phyloP scores from a whole-genome alignment of 2,329 filamentous ascomycete species.

The Calonectria leucothoes region DNA sequence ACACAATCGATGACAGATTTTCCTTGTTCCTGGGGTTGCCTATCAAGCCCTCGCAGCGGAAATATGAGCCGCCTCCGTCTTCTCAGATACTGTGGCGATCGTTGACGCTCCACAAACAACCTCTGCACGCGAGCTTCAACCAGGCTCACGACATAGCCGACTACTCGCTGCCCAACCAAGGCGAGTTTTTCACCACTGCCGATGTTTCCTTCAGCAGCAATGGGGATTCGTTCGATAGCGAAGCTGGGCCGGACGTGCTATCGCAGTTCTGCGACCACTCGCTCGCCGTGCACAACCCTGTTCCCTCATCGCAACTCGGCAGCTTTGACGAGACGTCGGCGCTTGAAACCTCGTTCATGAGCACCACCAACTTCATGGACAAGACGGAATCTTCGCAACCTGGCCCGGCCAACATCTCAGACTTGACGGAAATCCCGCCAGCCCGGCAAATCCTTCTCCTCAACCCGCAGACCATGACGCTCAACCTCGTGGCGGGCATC shows the following conservation, averaged over 20 bases:
- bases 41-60: background rate
- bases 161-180: conserved; percentile 43
- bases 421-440: conserved; percentile 77
- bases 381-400: conserved; percentile 33
- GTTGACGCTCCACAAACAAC: conserved; percentile 59
- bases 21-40: conserved; percentile 39
- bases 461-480: conserved; percentile 82
- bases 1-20: conserved; percentile 41
- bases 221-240: conserved; percentile 36
- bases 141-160: conserved; percentile 56
- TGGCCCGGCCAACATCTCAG: conserved; percentile 51
- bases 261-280: conserved; percentile 84
- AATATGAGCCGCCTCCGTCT: conserved; percentile 41
- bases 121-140: conserved; percentile 64
- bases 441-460: conserved; percentile 74
- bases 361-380: conserved; percentile 48
- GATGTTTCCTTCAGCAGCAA: conserved; percentile 49
- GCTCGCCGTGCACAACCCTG: conserved; percentile 74
- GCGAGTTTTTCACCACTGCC: conserved; percentile 62
- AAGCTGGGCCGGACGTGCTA: conserved; percentile 55
- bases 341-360: conserved; percentile 52
- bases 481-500: conserved; percentile 84
- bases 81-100: conserved; percentile 64
- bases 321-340: conserved; percentile 40
- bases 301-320: conserved; percentile 71